Conservation (phyloP, 257 asterid genomes). For the Haberlea rhodopensis region DNA sequence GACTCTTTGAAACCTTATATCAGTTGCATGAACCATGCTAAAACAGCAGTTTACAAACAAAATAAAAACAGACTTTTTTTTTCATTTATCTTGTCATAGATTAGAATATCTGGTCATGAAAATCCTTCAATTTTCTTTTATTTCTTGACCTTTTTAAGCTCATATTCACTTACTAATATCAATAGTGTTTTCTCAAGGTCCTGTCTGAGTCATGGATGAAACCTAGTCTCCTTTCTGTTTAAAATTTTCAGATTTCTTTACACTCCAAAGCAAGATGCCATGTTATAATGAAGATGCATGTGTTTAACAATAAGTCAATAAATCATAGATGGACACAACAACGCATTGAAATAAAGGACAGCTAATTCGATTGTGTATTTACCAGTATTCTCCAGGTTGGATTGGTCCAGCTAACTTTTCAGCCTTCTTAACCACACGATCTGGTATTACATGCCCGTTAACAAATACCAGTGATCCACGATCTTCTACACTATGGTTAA, state of each 20-base stretch:
- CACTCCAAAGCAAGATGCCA: too few relatives aligned
- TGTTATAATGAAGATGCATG: too few relatives aligned
- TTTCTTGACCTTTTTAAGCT: too few relatives aligned
- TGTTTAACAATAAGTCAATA: not conserved
- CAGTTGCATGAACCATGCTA: not conserved
- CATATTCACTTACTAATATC: too few relatives aligned
- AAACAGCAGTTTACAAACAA: not conserved
- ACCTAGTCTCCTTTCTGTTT: too few relatives aligned
- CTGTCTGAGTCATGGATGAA: too few relatives aligned
- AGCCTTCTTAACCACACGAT: conserved; percentile 77
- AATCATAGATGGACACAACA: not conserved
- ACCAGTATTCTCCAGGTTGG: conserved; percentile 94
- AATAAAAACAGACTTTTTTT: not conserved
- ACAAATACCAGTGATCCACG: conserved; percentile 55
- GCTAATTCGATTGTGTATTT: conserved; percentile 26
- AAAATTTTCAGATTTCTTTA: too few relatives aligned
- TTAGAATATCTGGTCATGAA: not conserved
- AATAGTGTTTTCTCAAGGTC: too few relatives aligned
- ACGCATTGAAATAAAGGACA: conserved; percentile 20
- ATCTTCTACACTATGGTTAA: conserved; percentile 47
- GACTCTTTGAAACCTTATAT: not conserved
- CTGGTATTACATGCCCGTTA: conserved; percentile 68
- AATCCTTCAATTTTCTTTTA: conserved; percentile 18
- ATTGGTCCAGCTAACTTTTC: conserved; percentile 85
- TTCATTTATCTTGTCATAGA: conserved; percentile 1